Conservation (phyloP, 495 filamentous ascomycete species). For the Penicillium riverlandense region DNA sequence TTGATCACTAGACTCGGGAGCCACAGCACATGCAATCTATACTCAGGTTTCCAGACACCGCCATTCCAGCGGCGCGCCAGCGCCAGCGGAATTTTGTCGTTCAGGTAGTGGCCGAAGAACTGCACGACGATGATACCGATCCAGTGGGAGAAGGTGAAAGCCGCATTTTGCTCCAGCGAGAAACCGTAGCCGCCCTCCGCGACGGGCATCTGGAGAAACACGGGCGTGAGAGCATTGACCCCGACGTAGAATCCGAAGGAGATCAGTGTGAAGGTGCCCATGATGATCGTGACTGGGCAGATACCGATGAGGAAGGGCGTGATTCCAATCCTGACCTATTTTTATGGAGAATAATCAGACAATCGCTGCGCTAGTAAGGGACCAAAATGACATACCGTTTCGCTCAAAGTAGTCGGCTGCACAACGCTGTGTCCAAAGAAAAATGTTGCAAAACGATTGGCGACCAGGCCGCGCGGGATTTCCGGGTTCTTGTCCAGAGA, state of each 20-base stretch:
- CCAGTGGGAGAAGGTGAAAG: slow-evolving; percentile 44
- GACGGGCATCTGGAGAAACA: slow-evolving; percentile 37
- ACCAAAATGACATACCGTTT: slow-evolving; percentile 17
- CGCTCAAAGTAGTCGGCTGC: slow-evolving; percentile 17
- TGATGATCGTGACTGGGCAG: slow-evolving; percentile 35
- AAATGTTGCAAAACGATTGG: slow-evolving; percentile 37
- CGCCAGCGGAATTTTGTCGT: slow-evolving; percentile 39
- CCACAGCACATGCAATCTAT: slow-evolving; percentile 42
- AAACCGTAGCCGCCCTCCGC: slow-evolving; percentile 44
- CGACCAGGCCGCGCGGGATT: slow-evolving; percentile 18
- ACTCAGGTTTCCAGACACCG: slow-evolving; percentile 46
- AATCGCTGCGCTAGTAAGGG: too few species aligned
- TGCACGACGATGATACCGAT: slow-evolving; percentile 35
- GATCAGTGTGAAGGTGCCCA: slow-evolving; percentile 36
- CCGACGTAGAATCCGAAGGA: slow-evolving; percentile 39
- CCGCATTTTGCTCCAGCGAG: slow-evolving; percentile 35
- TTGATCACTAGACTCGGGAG: slow-evolving; percentile 35
- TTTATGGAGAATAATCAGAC: too few species aligned
- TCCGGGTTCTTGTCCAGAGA: slow-evolving; percentile 9
- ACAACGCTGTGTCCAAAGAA: slow-evolving; percentile 30
- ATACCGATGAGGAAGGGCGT: slow-evolving; percentile 36
- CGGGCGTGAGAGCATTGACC: slow-evolving; percentile 22
- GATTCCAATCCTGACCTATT: slow-evolving; percentile 22
- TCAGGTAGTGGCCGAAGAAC: slow-evolving; percentile 34
- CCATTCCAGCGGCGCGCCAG: slow-evolving; percentile 22